phyloP scores from a whole-genome alignment of 495 filamentous ascomycete genomes.

The Glarea lozoyensis region DNA sequence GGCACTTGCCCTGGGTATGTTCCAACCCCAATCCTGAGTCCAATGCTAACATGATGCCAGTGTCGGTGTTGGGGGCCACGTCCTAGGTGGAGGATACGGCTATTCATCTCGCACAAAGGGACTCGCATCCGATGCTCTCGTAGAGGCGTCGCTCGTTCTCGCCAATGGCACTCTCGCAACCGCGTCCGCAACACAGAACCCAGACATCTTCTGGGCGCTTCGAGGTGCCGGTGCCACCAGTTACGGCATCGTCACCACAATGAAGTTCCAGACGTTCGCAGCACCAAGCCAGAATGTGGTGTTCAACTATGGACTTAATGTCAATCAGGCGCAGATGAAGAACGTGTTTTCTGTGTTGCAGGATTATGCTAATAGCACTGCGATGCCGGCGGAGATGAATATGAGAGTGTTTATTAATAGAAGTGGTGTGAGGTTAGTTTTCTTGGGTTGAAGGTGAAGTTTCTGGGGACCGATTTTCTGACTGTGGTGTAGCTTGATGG shows the following conservation, averaged over 20 bases:
- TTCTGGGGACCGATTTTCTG: too few relatives aligned
- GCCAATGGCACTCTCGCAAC: slow-evolving; percentile 12
- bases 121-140: slow-evolving; percentile 52
- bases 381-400: slow-evolving; percentile 16
- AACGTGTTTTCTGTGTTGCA: slow-evolving; percentile 34
- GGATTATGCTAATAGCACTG: slow-evolving; percentile 37
- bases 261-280: slow-evolving; percentile 48
- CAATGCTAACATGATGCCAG: slow-evolving; percentile 1
- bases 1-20: slow-evolving; percentile 45
- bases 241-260: slow-evolving; percentile 57
- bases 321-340: slow-evolving; percentile 31
- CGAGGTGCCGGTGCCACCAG: slow-evolving; percentile 51
- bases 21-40: not conserved
- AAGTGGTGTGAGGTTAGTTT: too few relatives aligned
- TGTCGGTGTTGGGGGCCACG: slow-evolving; percentile 63
- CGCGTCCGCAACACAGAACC: slow-evolving; percentile 1
- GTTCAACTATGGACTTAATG: slow-evolving; percentile 24
- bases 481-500: too few relatives aligned
- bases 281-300: slow-evolving; percentile 43
- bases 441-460: too few relatives aligned
- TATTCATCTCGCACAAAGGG: slow-evolving; percentile 54
- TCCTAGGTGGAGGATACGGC: slow-evolving; percentile 61
- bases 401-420: slow-evolving; percentile 41
- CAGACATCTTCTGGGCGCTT: slow-evolving; percentile 34
- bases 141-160: slow-evolving; percentile 54